These are phyloP conservation scores for Arthrobotrys entomopaga DNA, from an alignment of 2,329 filamentous ascomycete genomes.

Conservation along the genomic window DNA sequence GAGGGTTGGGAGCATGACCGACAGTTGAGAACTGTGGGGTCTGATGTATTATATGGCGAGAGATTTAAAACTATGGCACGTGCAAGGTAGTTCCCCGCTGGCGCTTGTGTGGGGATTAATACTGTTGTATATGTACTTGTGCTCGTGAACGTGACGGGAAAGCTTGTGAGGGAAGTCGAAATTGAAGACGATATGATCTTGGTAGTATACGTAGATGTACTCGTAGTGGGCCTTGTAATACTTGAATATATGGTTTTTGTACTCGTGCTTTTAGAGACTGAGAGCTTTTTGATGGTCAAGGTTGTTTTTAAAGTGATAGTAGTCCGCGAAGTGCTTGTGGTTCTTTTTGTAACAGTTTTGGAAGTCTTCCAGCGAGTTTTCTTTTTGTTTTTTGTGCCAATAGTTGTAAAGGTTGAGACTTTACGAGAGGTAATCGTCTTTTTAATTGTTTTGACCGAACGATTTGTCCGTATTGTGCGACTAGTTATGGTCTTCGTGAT, in stretches of 20 bases:
- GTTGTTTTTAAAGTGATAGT: conserved; percentile 8
- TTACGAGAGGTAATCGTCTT: conserved; percentile 11
- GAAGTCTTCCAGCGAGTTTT: conserved; percentile 1
- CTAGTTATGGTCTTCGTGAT: conserved; percentile 1
- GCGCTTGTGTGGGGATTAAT: background rate
- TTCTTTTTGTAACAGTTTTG: background rate
- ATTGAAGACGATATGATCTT: background rate
- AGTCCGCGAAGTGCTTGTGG: background rate
- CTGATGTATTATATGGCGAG: conserved; percentile 39
- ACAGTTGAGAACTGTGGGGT: conserved; percentile 16
- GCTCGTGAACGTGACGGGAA: background rate
- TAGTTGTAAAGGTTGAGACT: background rate
- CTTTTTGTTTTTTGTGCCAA: background rate
- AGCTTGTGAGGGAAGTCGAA: background rate
- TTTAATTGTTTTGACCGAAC: background rate
- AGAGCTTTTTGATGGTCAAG: background rate
- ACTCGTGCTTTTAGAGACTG: background rate
- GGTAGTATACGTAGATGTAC: background rate
- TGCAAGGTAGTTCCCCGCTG: conserved; percentile 33
- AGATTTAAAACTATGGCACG: conserved; percentile 48
- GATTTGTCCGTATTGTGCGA: background rate
- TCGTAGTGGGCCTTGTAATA: background rate
- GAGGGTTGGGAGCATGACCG: conserved; percentile 28
- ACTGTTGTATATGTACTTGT: background rate
- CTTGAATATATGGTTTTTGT: background rate